Percentiles rank a stretch among this genome's conserved stretches.
Evolutionary conservation across 306 rosid genomes (phyloP).

Genomic region (Vigna unguiculata): DNA sequence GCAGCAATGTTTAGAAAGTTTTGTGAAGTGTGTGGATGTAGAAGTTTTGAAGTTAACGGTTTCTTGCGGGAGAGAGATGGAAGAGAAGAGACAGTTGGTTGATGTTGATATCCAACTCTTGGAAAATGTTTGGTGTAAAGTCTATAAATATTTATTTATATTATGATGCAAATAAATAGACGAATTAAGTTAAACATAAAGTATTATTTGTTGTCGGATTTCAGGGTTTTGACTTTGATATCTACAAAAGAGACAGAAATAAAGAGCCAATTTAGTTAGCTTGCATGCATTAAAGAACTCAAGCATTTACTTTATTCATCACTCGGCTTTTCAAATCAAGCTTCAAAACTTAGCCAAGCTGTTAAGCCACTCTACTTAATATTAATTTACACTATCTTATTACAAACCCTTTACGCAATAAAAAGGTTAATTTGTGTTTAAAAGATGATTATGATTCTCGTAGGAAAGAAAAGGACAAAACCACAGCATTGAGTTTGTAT

Average conservation of each 20-base stretch:
- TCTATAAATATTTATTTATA: neutral
- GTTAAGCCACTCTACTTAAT: slow-evolving; percentile 5
- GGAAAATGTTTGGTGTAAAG: slow-evolving; percentile 41
- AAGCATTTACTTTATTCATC: neutral
- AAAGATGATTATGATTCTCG: neutral
- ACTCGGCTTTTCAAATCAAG: neutral
- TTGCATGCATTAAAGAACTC: slow-evolving; percentile 29
- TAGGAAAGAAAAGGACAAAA: no score
- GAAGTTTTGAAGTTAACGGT: slow-evolving; percentile 32
- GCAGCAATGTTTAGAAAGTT: no score
- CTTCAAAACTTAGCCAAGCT: slow-evolving; percentile 15
- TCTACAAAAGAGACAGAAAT: neutral
- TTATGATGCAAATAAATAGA: neutral
- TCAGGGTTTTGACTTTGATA: slow-evolving; percentile 28
- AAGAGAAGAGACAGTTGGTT: slow-evolving; percentile 39
- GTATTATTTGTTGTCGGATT: neutral
- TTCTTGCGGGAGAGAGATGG: slow-evolving; percentile 32
- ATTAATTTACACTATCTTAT: neutral
- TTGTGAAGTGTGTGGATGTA: neutral
- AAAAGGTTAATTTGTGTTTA: neutral
- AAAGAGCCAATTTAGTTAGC: slow-evolving; percentile 43
- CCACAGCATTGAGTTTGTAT: no score
- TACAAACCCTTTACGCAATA: neutral
- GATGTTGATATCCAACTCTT: slow-evolving; percentile 47
- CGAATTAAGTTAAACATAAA: neutral